Base-by-base conservation (phyloP, 306 rosid species). In the Begonia fuchsioides region DNA sequence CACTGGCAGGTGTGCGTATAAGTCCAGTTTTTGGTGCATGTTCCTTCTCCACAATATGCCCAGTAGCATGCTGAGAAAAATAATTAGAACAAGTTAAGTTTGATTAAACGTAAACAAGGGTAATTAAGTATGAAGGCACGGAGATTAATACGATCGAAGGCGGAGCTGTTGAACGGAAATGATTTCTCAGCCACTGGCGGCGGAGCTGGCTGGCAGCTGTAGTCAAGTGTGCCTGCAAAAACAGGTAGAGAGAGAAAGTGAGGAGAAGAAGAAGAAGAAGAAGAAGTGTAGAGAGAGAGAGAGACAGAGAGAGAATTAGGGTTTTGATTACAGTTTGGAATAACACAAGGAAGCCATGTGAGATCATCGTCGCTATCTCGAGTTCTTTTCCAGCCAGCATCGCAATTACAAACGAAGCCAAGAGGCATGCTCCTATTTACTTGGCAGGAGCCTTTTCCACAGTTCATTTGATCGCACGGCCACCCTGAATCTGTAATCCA, bases 21-120 rank as follows among this genome's bases (percentile, higher is more conserved):
- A 4, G 66, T 80, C 11, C 0, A 19, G 67, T 83, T 80, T 63
- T 26, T 59, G 0, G 10, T 38, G 66, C 96, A 83, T 1, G 0
- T 16, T 2, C 94, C 96, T 56, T 64, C 78, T 19, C 96, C 96
- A 57, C 96, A 88, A 49, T 87, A 88, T 0, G 69, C 78, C 88
- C 86, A 83, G 62, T 63, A 63, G 74, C 96, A 88, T 61, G 93
- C 95, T 88, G 49, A 41, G 14, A 41, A 17, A 63, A 43, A 9
- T 12, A 4, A 39, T 3, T 53, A 64, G 15, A 38, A 18, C 32
- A 11, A 11, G 20, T n/a, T n/a, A 18, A 5, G 32, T 1, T 43
- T 32, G 9, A 43, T 2, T 17, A 47, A 20, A 20, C 5, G 17
- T 51, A 12, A 12, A 10, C 7, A 26, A 26, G 13, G 15, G 10